These are phyloP conservation scores for Elsinoe perseae DNA, from an alignment of 2,329 filamentous ascomycete species.

Conservation along the genomic window DNA sequence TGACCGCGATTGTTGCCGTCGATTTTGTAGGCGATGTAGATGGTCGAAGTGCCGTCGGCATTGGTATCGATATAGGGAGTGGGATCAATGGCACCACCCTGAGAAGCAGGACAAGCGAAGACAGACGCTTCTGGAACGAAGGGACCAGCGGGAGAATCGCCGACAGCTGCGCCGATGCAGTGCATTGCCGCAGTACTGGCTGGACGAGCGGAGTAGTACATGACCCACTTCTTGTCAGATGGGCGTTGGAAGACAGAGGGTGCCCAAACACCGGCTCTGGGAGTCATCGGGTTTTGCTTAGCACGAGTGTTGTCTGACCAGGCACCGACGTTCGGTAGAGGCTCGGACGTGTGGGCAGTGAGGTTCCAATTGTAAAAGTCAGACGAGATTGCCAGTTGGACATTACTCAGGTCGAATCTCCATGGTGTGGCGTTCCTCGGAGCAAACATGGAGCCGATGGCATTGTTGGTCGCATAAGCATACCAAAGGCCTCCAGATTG, in stretches of 20 bases:
- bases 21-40: conserved; percentile 31
- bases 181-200: conserved; percentile 20
- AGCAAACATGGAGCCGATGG: conserved; percentile 19
- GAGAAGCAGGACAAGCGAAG: conserved; percentile 25
- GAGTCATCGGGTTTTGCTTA: conserved; percentile 19
- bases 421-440: conserved; percentile 21
- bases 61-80: conserved; percentile 24
- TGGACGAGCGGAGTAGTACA: conserved; percentile 31
- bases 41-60: conserved; percentile 19
- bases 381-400: conserved; percentile 33
- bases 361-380: conserved; percentile 32
- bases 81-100: conserved; percentile 31
- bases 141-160: conserved; percentile 24
- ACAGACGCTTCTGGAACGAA: conserved; percentile 23
- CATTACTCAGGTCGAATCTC: conserved; percentile 25
- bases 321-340: conserved; percentile 25
- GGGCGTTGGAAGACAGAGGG: conserved; percentile 26
- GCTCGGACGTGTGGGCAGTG: conserved; percentile 24
- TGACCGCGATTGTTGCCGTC: conserved; percentile 31
- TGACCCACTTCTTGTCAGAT: conserved; percentile 25
- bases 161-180: conserved; percentile 29
- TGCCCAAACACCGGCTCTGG: conserved; percentile 28
- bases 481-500: conserved; percentile 31
- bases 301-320: conserved; percentile 23
- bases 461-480: conserved; percentile 33